Conservation (phyloP, 306 rosid genomes). For the Adenanthera pavonina region DNA sequence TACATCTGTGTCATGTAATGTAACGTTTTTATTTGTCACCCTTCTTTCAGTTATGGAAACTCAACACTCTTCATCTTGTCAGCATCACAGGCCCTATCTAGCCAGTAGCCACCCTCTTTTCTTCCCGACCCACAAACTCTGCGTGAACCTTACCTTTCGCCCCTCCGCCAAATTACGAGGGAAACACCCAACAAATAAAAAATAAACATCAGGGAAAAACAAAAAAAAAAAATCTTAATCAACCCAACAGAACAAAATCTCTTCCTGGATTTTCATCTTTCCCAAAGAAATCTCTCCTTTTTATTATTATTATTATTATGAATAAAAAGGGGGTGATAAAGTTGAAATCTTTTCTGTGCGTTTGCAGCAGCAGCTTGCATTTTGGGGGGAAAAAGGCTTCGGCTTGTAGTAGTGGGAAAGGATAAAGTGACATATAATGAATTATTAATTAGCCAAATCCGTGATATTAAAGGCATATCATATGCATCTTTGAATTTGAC, state of each 20-base stretch:
- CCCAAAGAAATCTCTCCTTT: background rate
- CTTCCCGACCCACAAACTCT: slow-evolving; percentile 4
- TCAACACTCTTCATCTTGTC: background rate
- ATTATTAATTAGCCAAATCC: slow-evolving; percentile 30
- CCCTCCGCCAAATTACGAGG: background rate
- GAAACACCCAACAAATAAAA: background rate
- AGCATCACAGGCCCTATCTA: background rate
- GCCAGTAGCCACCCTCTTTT: background rate
- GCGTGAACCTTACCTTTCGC: background rate
- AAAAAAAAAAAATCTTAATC: background rate
- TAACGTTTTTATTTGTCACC: slow-evolving; percentile 15
- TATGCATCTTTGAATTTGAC: background rate
- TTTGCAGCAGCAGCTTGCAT: slow-evolving; percentile 22
- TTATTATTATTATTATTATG: no score
- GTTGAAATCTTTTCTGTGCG: slow-evolving; percentile 15
- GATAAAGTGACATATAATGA: background rate
- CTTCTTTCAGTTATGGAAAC: background rate
- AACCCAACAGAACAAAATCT: background rate
- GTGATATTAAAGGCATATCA: background rate
- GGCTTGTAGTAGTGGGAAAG: background rate
- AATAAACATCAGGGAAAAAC: no score
- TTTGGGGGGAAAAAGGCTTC: background rate
- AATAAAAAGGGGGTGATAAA: background rate
- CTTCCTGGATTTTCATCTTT: background rate
- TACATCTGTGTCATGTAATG: slow-evolving; percentile 15